Conservation (phyloP, 345 rosid species). For the Aethionema arabicum region DNA sequence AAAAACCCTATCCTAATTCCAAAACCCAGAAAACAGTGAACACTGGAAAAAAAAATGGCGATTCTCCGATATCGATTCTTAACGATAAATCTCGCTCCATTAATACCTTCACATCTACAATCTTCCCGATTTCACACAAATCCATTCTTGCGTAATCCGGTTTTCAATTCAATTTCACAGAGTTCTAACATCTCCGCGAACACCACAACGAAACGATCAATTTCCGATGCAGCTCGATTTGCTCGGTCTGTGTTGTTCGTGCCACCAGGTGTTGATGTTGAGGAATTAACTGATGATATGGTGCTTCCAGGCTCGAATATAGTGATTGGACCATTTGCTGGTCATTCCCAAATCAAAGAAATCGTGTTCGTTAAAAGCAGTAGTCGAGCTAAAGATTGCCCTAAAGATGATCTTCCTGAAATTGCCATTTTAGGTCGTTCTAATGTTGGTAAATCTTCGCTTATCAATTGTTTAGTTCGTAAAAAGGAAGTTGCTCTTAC, state of each 20-base stretch:
- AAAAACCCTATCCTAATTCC: conserved; percentile 27
- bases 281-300: conserved; percentile 65
- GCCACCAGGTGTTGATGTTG: conserved; percentile 82
- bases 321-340: conserved; percentile 75
- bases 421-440: conserved; percentile 90
- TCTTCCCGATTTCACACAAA: conserved; percentile 19
- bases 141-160: conserved; percentile 11
- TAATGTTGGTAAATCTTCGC: conserved; percentile 94
- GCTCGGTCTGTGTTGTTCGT: conserved; percentile 49
- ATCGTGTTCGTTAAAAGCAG: conserved; percentile 92
- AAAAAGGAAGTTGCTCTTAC: conserved; percentile 93
- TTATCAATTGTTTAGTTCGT: conserved; percentile 76
- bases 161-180: conserved; percentile 3
- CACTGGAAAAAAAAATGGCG: conserved; percentile 14
- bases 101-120: conserved; percentile 15
- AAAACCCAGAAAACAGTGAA: conserved; percentile 9
- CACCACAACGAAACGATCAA: conserved; percentile 38
- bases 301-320: conserved; percentile 86
- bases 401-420: conserved; percentile 75
- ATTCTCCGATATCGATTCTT: conserved; percentile 33
- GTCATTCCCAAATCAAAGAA: conserved; percentile 84
- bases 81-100: conserved; percentile 26
- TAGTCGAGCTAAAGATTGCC: conserved; percentile 82
- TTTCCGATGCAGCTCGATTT: conserved; percentile 44
- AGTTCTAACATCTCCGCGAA: conserved; percentile 38